Base-by-base conservation (phyloP, 140 eudicot genomes). In the Flaveria floridana region DNA sequence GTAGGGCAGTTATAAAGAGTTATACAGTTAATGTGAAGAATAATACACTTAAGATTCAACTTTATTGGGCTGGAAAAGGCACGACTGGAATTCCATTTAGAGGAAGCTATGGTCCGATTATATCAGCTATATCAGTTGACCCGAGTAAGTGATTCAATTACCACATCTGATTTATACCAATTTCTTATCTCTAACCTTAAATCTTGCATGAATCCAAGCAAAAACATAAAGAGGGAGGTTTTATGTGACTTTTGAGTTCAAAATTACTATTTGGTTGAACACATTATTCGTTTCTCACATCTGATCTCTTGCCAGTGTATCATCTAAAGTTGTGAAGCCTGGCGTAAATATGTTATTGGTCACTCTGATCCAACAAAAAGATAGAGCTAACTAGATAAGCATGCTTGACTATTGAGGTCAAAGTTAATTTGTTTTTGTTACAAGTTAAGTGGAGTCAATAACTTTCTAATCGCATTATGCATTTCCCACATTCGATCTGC, bases 61-160 rank as follows among this genome's bases (percentile, higher is more conserved):
- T 91, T 44, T 87, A 78, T 28, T 89, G 89, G 89, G 89, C 94
- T n/a, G 97, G 96, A 47, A 89, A 63, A 81, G 96, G 96, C 63
- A 91, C 96, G 70, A 83, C 89, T 11, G 91, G 89, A 39, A 88
- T 89, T 74, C 96, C 97, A 13, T 28, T 25, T 19, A 85, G 94
- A 76, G 97, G 97, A 77, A 68, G 12, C 67, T 91, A 89, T 73
- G 97, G 96, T 71, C 97, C 97, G 37, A 82, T 88, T 37, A 86
- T 91, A 76, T 91, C 97, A 34, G 97, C 97, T 62, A 89, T 91
- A 80, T 86, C 96, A 20, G 86, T 91, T 50, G 88, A 83, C 51
- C 87, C 93, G 11, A 44, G 50, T 44, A 44, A 44, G 50, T 44
- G 50, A 44, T 44, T 44, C 3, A 44, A 7, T 44, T 0, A 44